phyloP scores from a whole-genome alignment of 371 early-diverging fungal genomes.

The Mucor velutinosus region DNA sequence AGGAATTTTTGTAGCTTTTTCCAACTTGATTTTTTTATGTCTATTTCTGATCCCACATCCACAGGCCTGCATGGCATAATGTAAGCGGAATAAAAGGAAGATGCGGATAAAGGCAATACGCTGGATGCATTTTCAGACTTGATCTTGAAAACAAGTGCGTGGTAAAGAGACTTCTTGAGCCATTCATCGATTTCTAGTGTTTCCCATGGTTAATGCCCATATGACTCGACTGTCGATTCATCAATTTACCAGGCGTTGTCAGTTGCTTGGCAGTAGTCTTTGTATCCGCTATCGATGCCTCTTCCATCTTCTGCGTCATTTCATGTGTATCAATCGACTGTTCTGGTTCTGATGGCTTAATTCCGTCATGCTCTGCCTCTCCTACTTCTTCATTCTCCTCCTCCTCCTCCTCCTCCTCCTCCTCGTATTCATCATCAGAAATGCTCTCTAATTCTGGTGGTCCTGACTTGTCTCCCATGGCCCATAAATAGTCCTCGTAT shows the following conservation, averaged over 20 bases:
- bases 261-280: not conserved
- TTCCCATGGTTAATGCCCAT: not conserved
- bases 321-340: not conserved
- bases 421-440: slow-evolving; percentile 32
- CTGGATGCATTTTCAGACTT: slow-evolving; percentile 46
- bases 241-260: slow-evolving; percentile 21
- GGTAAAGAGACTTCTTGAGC: slow-evolving; percentile 61
- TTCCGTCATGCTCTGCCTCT: not conserved
- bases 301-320: not conserved
- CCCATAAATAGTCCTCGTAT: slow-evolving; percentile 69
- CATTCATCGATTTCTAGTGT: slow-evolving; percentile 60
- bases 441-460: slow-evolving; percentile 49
- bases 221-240: not conserved
- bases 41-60: slow-evolving; percentile 55
- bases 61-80: slow-evolving; percentile 65
- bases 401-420: slow-evolving; percentile 26
- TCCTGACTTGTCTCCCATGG: slow-evolving; percentile 61
- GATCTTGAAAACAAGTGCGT: slow-evolving; percentile 65
- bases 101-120: slow-evolving; percentile 64
- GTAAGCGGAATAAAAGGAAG: slow-evolving; percentile 66
- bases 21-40: slow-evolving; percentile 74
- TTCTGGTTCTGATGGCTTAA: not conserved
- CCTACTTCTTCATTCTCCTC: not conserved
- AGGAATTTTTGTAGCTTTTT: slow-evolving; percentile 77
- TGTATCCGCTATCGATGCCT: not conserved